Percentiles rank a stretch among this genome's conserved stretches.
Evolutionary conservation across 257 asterid species (phyloP).

Genomic region (Jasminum sambac): DNA sequence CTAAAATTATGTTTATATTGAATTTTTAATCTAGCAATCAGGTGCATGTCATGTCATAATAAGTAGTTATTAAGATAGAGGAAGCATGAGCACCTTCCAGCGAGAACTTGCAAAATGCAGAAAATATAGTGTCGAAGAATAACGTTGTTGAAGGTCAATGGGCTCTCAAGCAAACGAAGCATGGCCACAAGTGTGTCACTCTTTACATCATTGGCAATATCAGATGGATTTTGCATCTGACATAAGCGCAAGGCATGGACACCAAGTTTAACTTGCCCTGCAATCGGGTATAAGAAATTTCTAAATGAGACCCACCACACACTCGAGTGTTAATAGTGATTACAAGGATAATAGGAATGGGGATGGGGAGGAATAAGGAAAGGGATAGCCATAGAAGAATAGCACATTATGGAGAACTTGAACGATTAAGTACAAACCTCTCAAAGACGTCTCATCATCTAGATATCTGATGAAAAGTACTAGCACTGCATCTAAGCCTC

Average conservation of each 20-base stretch:
- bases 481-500: slow-evolving; percentile 82
- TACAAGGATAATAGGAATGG: neutral
- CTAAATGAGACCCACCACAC: slow-evolving; percentile 16
- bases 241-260: slow-evolving; percentile 83
- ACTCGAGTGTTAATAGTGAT: slow-evolving; percentile 4
- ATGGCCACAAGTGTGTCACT: slow-evolving; percentile 78
- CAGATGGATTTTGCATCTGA: slow-evolving; percentile 62
- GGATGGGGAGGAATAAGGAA: neutral
- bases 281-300: slow-evolving; percentile 27
- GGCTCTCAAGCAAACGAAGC: slow-evolving; percentile 91
- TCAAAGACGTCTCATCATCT: slow-evolving; percentile 65
- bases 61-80: slow-evolving; percentile 18
- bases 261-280: slow-evolving; percentile 89
- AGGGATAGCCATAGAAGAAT: neutral
- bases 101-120: slow-evolving; percentile 95
- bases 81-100: slow-evolving; percentile 62
- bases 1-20: neutral
- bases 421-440: slow-evolving; percentile 52
- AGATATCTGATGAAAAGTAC: slow-evolving; percentile 66
- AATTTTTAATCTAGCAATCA: neutral
- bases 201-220: slow-evolving; percentile 59
- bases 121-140: slow-evolving; percentile 86
- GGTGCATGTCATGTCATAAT: neutral
- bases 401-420: neutral
- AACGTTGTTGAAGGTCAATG: slow-evolving; percentile 82